phyloP scores from a whole-genome alignment of 1,139 yeast species.

The Protomyces arabidopsidicola region DNA sequence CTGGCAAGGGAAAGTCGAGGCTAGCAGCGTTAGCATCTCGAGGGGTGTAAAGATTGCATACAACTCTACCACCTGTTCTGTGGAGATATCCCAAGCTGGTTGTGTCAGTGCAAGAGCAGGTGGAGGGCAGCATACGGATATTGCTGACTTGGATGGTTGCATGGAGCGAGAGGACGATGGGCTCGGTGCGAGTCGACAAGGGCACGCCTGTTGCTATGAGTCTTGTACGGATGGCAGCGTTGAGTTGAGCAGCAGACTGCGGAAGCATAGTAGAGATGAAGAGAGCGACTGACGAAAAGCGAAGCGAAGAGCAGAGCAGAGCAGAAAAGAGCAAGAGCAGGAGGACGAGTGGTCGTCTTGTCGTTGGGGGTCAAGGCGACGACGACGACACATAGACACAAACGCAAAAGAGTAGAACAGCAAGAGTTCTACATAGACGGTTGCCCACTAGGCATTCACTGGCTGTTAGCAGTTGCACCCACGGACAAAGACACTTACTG shows the following conservation, averaged over 20 bases:
- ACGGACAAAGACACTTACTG: constrained; percentile 56
- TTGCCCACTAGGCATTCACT: not conserved
- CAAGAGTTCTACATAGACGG: too few species aligned
- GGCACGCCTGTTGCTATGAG: not conserved
- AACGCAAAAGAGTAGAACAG: not conserved
- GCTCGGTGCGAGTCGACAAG: not conserved
- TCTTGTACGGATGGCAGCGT: not conserved
- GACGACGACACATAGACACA: not conserved
- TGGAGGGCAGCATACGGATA: constrained; percentile 3
- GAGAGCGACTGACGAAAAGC: not conserved
- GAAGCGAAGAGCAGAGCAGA: not conserved
- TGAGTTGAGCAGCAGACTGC: not conserved
- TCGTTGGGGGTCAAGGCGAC: not conserved
- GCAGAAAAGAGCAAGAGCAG: not conserved
- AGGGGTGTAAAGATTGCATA: not conserved
- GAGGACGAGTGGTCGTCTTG: not conserved
- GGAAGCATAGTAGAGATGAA: not conserved
- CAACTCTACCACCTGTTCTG: constrained; percentile 26
- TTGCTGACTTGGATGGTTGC: constrained; percentile 25
- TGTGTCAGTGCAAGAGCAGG: not conserved
- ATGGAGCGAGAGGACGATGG: not conserved
- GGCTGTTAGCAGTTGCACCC: not conserved
- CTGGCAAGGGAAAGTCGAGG: constrained; percentile 10
- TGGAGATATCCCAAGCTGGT: constrained; percentile 29
- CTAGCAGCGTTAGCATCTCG: not conserved